Percentiles rank a stretch among this genome's conserved stretches.
These are phyloP conservation scores for Phytophthora foliorum DNA, from an alignment of 352 stramenopile genomes.

Conservation along the genomic window DNA sequence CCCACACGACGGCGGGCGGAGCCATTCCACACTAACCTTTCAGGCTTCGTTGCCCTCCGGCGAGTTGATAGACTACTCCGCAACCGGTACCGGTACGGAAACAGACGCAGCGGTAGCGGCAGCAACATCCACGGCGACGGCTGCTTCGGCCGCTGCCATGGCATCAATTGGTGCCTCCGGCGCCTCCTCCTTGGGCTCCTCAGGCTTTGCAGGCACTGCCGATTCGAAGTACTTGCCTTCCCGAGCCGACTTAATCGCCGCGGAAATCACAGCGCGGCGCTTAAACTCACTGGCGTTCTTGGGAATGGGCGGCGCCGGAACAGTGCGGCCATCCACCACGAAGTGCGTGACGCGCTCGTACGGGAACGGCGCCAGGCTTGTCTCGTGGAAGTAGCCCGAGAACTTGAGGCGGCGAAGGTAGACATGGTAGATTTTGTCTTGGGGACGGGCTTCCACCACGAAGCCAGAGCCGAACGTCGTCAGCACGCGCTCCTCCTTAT, in stretches of 20 bases:
- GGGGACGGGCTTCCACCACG: slow-evolving; percentile 59
- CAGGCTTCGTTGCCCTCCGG: not conserved
- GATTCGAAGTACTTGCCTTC: slow-evolving; percentile 40
- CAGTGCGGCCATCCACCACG: slow-evolving; percentile 81
- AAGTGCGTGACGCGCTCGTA: slow-evolving; percentile 89
- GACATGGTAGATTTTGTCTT: slow-evolving; percentile 84
- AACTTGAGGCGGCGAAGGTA: slow-evolving; percentile 81
- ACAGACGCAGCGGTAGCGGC: slow-evolving; percentile 26
- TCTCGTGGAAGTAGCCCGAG: slow-evolving; percentile 80
- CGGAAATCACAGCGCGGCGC: slow-evolving; percentile 74
- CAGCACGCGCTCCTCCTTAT: slow-evolving; percentile 82
- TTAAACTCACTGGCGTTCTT: slow-evolving; percentile 76
- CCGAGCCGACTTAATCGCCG: slow-evolving; percentile 71
- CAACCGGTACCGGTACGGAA: slow-evolving; percentile 30
- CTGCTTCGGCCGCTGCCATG: slow-evolving; percentile 33
- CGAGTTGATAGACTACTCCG: slow-evolving; percentile 32
- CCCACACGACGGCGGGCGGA: slow-evolving; percentile 1
- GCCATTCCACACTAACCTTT: slow-evolving; percentile 21
- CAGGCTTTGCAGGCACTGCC: slow-evolving; percentile 20
- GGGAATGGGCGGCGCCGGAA: slow-evolving; percentile 71
- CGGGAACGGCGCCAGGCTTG: slow-evolving; percentile 69
- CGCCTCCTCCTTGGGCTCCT: slow-evolving; percentile 23
- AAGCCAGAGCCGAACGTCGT: slow-evolving; percentile 86
- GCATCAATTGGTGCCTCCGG: slow-evolving; percentile 26
- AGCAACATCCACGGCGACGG: slow-evolving; percentile 26